phyloP scores from a whole-genome alignment of 768 basidiomycete species.

The Thelephora ganbajun region DNA sequence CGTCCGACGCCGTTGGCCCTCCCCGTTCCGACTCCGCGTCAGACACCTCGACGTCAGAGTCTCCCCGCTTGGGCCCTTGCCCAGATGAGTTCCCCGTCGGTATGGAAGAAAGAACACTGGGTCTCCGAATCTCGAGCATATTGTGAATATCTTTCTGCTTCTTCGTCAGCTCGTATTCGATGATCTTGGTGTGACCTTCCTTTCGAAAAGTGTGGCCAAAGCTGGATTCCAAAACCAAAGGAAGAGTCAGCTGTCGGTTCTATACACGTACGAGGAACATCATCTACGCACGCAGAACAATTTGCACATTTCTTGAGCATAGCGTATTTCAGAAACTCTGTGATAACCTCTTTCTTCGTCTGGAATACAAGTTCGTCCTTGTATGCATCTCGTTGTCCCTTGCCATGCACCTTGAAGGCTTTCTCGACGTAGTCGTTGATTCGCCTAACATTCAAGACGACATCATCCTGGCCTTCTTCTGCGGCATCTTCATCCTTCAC shows the following conservation, averaged over 20 bases:
- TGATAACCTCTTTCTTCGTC: constrained; percentile 67
- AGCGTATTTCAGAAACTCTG: constrained; percentile 63
- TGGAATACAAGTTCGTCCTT: constrained; percentile 85
- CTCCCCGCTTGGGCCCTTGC: constrained; percentile 12
- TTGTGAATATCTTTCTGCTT: constrained; percentile 60
- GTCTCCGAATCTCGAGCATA: constrained; percentile 45
- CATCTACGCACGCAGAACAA: constrained; percentile 65
- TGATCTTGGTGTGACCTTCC: constrained; percentile 86
- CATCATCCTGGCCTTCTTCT: constrained; percentile 24
- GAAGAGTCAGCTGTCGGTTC: background rate
- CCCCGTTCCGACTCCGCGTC: constrained; percentile 35
- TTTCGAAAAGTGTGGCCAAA: constrained; percentile 80
- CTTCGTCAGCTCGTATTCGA: constrained; percentile 76
- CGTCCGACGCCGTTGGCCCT: constrained; percentile 35
- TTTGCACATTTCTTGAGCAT: constrained; percentile 61
- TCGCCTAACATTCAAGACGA: constrained; percentile 39
- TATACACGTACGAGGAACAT: constrained; percentile 3
- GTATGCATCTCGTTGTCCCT: constrained; percentile 66
- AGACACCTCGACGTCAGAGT: constrained; percentile 36
- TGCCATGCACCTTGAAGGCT: constrained; percentile 26
- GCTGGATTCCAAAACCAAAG: constrained; percentile 24
- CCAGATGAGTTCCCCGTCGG: constrained; percentile 16
- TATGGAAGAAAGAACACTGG: constrained; percentile 49
- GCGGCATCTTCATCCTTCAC: constrained; percentile 7
- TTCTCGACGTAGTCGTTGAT: constrained; percentile 54